Conservation (phyloP, 2,329 filamentous ascomycete species). For the Colletotrichum theobromicola region DNA sequence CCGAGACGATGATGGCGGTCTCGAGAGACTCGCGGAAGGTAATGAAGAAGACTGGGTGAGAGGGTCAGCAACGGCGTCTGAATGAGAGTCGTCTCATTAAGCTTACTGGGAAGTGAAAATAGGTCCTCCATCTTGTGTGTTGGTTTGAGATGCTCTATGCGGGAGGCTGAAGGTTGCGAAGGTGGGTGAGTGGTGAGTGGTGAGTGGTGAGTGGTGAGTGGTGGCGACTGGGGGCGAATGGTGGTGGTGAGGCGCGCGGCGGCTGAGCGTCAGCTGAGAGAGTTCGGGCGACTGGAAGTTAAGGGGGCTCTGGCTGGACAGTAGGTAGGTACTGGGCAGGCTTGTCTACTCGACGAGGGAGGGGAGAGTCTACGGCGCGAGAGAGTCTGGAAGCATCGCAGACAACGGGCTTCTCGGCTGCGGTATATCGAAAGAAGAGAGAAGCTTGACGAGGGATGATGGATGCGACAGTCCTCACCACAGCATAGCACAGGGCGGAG, state of each 20-base stretch:
- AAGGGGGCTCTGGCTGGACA: not conserved
- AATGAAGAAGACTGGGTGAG: conserved; percentile 66
- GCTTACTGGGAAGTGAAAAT: conserved; percentile 22
- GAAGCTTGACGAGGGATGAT: not conserved
- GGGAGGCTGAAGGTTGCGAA: not conserved
- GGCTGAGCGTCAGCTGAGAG: not conserved
- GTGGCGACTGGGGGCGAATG: not conserved
- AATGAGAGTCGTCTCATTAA: not conserved
- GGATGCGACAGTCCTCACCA: not conserved
- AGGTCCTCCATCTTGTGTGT: conserved; percentile 20
- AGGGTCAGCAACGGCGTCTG: not conserved
- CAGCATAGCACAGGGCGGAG: not conserved
- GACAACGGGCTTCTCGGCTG: not conserved
- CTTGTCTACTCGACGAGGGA: not conserved
- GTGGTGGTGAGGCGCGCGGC: not conserved
- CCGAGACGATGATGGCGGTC: conserved; percentile 69
- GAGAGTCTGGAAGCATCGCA: not conserved
- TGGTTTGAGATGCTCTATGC: not conserved
- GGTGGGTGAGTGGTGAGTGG: not conserved
- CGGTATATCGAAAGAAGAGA: not conserved
- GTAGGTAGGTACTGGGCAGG: not conserved
- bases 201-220: not conserved
- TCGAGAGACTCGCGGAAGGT: conserved; percentile 72
- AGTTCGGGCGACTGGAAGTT: not conserved
- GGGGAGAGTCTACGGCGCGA: not conserved